Evolutionary conservation across 345 rosid species (phyloP).

Genomic region (Adansonia digitata): DNA sequence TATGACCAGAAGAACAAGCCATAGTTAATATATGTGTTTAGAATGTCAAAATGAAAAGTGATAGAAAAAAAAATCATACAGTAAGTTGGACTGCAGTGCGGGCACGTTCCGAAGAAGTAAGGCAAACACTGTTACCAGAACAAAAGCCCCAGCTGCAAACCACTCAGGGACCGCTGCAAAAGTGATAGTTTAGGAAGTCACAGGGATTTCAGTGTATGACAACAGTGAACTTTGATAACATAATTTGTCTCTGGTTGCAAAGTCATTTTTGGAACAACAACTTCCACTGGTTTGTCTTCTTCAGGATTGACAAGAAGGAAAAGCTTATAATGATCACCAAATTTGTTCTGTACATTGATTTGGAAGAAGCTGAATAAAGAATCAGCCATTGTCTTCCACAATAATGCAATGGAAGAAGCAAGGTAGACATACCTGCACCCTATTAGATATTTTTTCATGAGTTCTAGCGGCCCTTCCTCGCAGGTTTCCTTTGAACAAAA

Average conservation of each 20-base stretch:
- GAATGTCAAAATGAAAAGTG: background rate
- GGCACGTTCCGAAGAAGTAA: conserved; percentile 91
- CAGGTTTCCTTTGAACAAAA: conserved; percentile 89
- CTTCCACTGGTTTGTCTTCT: conserved; percentile 94
- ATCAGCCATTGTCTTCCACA: conserved; percentile 8
- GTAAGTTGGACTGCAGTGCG: conserved; percentile 69
- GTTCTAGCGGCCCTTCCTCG: conserved; percentile 79
- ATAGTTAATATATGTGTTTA: background rate
- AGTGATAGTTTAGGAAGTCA: conserved; percentile 6
- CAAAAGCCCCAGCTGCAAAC: conserved; percentile 96
- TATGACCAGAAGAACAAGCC: conserved; percentile 9
- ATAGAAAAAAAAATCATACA: conserved; percentile 50
- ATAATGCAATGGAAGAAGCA: background rate
- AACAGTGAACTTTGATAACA: conserved; percentile 4
- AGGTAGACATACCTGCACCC: conserved; percentile 55
- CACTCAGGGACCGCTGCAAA: conserved; percentile 91
- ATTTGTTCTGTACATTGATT: conserved; percentile 52
- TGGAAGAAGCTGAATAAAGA: conserved; percentile 7
- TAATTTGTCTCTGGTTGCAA: conserved; percentile 67
- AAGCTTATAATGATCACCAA: conserved; percentile 79
- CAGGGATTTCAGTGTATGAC: background rate
- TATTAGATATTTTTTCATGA: conserved; percentile 66
- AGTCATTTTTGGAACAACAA: conserved; percentile 76
- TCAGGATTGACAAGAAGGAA: conserved; percentile 86
- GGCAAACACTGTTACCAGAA: conserved; percentile 71